Conservation (phyloP, 1,284 basidiomycete genomes). For the Porphyrellus sp. region DNA sequence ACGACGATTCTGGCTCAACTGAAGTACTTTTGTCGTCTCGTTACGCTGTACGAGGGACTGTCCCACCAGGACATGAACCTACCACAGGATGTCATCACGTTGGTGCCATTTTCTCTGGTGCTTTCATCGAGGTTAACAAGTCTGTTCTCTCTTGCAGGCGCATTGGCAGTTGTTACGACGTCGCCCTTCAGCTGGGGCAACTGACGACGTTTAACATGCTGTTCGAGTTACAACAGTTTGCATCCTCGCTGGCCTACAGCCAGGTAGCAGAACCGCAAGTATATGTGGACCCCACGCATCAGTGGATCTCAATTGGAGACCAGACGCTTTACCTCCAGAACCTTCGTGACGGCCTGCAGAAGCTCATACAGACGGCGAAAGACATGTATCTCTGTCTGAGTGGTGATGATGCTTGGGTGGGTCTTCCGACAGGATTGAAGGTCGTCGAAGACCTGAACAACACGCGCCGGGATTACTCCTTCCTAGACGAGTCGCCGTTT, state of each 20-base stretch:
- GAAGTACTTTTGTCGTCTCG: constrained; percentile 2
- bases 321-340: background rate
- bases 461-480: background rate
- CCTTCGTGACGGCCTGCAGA: background rate
- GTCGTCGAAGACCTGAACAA: constrained; percentile 2
- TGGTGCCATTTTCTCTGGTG: background rate
- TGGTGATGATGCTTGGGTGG: background rate
- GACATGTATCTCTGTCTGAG: background rate
- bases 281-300: background rate
- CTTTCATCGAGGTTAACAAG: background rate
- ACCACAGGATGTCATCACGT: background rate
- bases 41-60: background rate
- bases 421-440: background rate
- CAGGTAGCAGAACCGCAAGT: background rate
- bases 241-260: background rate
- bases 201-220: background rate
- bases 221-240: constrained; percentile 2
- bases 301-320: background rate
- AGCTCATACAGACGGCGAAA: background rate
- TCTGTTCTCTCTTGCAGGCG: background rate
- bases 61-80: background rate
- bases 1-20: background rate
- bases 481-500: constrained; percentile 1
- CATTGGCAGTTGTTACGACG: background rate
- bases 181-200: background rate